These are phyloP conservation scores for Shiraia bambusicola DNA, from an alignment of 2,329 filamentous ascomycete genomes.

Conservation along the genomic window DNA sequence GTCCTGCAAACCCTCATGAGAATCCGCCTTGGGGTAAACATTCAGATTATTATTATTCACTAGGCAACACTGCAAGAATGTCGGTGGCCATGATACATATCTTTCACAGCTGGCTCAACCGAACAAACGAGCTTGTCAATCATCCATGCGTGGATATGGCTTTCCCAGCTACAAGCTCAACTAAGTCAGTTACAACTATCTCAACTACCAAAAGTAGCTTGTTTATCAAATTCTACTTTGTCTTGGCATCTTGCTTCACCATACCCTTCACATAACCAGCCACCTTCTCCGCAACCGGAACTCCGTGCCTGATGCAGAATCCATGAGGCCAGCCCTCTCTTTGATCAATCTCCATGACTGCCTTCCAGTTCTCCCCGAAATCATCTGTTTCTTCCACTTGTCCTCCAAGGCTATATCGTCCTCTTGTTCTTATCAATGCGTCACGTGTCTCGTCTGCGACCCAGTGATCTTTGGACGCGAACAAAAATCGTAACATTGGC, in stretches of 20 bases:
- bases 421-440: conserved; percentile 48
- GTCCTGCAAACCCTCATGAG: too few relatives aligned
- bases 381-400: conserved; percentile 27
- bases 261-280: conserved; percentile 52
- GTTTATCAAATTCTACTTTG: conserved; percentile 1
- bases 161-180: too few relatives aligned
- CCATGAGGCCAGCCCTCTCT: conserved; percentile 58
- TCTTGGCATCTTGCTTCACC: conserved; percentile 21
- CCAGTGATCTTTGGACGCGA: conserved; percentile 63
- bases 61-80: too few relatives aligned
- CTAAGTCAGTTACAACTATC: too few relatives aligned
- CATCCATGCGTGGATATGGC: too few relatives aligned
- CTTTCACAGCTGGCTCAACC: too few relatives aligned
- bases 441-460: conserved; percentile 60
- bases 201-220: not conserved
- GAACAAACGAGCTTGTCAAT: too few relatives aligned
- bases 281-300: conserved; percentile 55
- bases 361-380: conserved; percentile 42
- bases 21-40: too few relatives aligned
- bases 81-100: too few relatives aligned
- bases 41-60: too few relatives aligned
- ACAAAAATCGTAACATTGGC: conserved; percentile 59
- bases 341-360: conserved; percentile 58
- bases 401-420: conserved; percentile 8
- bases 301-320: conserved; percentile 57